A percentile compares a stretch with the other conserved stretches of the same genome.
phyloP scores from a whole-genome alignment of 2,329 filamentous ascomycete genomes.

The Monosporascus ibericus region DNA sequence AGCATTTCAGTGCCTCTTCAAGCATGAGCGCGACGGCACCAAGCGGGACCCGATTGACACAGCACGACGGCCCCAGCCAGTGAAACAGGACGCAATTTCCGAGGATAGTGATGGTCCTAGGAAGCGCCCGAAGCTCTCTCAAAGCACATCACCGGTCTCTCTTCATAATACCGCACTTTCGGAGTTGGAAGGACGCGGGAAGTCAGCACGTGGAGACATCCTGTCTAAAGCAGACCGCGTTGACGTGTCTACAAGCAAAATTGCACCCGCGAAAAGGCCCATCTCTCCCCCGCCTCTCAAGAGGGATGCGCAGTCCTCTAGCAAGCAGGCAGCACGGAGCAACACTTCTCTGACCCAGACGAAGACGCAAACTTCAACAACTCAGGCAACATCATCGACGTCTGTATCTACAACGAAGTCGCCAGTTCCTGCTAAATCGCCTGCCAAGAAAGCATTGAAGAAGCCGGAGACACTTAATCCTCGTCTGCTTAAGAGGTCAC shows the following conservation, averaged over 20 bases:
- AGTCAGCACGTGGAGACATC: background rate
- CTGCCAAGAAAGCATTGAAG: conserved; percentile 14
- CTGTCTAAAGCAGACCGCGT: background rate
- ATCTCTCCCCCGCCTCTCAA: conserved; percentile 3
- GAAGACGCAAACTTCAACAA: background rate
- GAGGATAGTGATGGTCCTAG: background rate
- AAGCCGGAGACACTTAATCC: conserved; percentile 58
- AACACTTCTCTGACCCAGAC: background rate
- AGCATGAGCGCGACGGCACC: conserved; percentile 32
- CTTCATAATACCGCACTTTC: background rate
- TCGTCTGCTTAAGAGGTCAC: conserved; percentile 52
- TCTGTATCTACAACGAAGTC: conserved; percentile 1
- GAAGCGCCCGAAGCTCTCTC: conserved; percentile 1
- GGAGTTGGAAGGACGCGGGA: background rate
- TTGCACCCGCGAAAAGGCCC: background rate
- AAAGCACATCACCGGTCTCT: background rate
- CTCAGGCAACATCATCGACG: background rate
- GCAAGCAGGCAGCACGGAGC: background rate
- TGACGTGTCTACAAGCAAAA: background rate
- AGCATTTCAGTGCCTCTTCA: conserved; percentile 46
- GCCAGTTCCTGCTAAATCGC: conserved; percentile 2
- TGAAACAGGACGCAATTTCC: background rate
- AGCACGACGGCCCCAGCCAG: background rate
- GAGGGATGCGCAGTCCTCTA: background rate
- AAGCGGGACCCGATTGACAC: conserved; percentile 4